Conservation (phyloP, 345 rosid genomes). For the Populus simonii region DNA sequence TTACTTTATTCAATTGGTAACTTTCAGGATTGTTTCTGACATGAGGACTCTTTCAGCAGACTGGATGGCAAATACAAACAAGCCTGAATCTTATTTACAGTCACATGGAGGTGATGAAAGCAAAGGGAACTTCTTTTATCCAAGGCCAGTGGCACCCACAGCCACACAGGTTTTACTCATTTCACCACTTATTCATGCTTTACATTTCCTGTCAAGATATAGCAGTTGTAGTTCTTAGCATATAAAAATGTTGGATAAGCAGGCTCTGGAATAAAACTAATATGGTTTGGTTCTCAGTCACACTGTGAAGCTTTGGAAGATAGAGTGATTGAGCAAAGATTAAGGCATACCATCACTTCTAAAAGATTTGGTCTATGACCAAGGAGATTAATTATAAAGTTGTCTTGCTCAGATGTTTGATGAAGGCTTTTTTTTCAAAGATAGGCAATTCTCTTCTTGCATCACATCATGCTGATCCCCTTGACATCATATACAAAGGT, state of each 20-base stretch:
- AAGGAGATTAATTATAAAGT: neutral
- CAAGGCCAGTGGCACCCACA: conserved; percentile 96
- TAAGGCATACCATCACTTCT: neutral
- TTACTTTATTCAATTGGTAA: conserved; percentile 9
- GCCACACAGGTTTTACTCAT: conserved; percentile 71
- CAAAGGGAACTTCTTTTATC: conserved; percentile 74
- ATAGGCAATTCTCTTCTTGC: too few species aligned
- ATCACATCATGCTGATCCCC: too few species aligned
- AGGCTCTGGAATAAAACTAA: neutral
- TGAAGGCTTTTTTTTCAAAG: neutral
- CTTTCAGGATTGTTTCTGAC: conserved; percentile 95
- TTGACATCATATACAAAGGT: too few species aligned
- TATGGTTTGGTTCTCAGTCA: neutral
- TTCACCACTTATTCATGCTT: neutral
- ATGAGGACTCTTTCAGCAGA: conserved; percentile 99
- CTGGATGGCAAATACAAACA: conserved; percentile 98
- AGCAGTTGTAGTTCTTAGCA: neutral
- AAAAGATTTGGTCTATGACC: neutral
- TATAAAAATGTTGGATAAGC: neutral
- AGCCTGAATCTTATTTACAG: conserved; percentile 72
- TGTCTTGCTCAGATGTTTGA: neutral
- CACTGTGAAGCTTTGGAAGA: neutral
- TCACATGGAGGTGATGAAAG: conserved; percentile 82
- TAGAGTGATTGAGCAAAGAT: neutral
- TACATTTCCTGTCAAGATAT: neutral